Base-by-base conservation (phyloP, 2,329 filamentous ascomycete genomes). In the Stagonosporopsis cucurbitacearum region DNA sequence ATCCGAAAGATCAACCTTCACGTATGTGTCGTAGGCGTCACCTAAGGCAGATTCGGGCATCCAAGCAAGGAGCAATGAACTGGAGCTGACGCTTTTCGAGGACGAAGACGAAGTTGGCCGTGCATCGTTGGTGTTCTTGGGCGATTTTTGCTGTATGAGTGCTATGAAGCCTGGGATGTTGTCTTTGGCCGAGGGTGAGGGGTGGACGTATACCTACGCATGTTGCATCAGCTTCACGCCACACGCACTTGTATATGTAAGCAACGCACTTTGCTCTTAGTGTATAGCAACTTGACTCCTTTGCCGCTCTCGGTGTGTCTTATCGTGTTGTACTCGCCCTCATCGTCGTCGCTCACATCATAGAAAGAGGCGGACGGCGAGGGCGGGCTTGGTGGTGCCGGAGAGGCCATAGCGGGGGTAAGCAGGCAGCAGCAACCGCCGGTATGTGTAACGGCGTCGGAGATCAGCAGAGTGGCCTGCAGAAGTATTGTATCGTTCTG, bases 111-210 rank as follows among this genome's bases (percentile, higher is more conserved):
- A 76, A 23, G 73, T 66, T 4, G 75, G 73, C 1, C 75, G 70
- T 17, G 68, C 66, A 65, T 75, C 71, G 53, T 60, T 68, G 33
- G 66, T 36, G 36, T 39, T 54, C 4, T 55, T 41, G 25, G 68
- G 62, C 11, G 68, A 82, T 74, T 96, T 96, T 73, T 99, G 94
- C 75, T 99, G 92, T 13, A 99, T 82, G 2, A 99, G 83, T 17
- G 95, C 94, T 65, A 99, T 88, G 74, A 95, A 99, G 41, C 95
- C 95, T 4, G 92, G 82, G 52, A 99, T 96, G 65, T 99, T 99
- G 80, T 99, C 95, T 79, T 93, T 96, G 53, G 93, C 85, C 0
- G 92, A 96, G 0, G 94, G 90, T 0, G 92, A 92, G 1, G 95
- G 95, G 75, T 99, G 95, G 39, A 99, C 88, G 73, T 98, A 99